Conservation (phyloP, 2,329 filamentous ascomycete species). For the Xylariaceae sp. region DNA sequence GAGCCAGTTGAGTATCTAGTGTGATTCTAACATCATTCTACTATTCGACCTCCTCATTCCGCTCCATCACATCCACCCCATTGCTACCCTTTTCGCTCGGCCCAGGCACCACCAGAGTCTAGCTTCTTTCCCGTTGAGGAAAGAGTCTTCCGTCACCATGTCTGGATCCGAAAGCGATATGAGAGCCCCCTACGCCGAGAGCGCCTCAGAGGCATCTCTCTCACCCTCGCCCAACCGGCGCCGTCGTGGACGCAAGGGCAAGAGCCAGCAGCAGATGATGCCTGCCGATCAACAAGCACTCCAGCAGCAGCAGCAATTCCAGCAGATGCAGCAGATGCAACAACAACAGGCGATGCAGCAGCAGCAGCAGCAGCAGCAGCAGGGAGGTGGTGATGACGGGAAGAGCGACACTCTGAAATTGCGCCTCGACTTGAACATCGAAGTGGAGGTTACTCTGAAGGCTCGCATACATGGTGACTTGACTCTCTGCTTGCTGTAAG, state of each 20-base stretch:
- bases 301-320: slow-evolving; percentile 14
- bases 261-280: slow-evolving; percentile 7
- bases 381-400: slow-evolving; percentile 26
- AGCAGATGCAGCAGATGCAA: slow-evolving; percentile 7
- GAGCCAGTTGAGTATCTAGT: neutral
- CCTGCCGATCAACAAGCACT: slow-evolving; percentile 9
- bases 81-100: neutral
- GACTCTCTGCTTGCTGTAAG: slow-evolving; percentile 64
- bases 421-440: slow-evolving; percentile 73
- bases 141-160: slow-evolving; percentile 6
- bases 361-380: slow-evolving; percentile 10
- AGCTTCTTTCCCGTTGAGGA: neutral
- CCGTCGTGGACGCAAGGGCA: slow-evolving; percentile 13
- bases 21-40: neutral
- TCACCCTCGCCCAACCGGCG: slow-evolving; percentile 16
- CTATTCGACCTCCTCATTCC: neutral
- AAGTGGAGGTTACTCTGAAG: slow-evolving; percentile 82
- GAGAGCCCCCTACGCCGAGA: slow-evolving; percentile 15
- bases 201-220: slow-evolving; percentile 16
- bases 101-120: neutral
- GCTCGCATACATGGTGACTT: slow-evolving; percentile 84
- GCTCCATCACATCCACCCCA: neutral
- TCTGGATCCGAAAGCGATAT: slow-evolving; percentile 13
- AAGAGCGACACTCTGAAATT: slow-evolving; percentile 64
- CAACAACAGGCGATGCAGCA: slow-evolving; percentile 8